Base-by-base conservation (phyloP, 1,284 basidiomycete species). In the Trichosporon sp. region DNA sequence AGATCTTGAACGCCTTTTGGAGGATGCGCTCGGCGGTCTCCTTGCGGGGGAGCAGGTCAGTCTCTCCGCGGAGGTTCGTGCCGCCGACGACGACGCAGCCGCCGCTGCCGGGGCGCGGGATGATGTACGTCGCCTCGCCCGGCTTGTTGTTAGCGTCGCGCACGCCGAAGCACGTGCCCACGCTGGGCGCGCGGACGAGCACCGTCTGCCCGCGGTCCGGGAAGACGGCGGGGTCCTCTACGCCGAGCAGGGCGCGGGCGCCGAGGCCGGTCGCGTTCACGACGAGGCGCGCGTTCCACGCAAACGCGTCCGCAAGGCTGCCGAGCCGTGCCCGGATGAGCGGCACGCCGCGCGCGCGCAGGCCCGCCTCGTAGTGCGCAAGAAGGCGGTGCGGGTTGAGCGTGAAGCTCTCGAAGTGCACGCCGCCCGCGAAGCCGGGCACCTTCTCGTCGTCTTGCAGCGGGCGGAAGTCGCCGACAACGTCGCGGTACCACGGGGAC, bases 141-240 rank as follows among this genome's bases (percentile, higher is more conserved):
- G 66, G 42, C 23, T 67, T 38, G 42, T 65, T 35, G 21, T 32
- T 65, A 0, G 27, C 27, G 67, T 73, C 72, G n/a, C 70, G 66
- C 31, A 71, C 70, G 47, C 72, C 72, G n/a, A 60, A 70, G 66
- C 68, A 71, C 4, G 67, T 70, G 38, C 71, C 71, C 12, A 80
- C 77, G 5, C 62, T 66, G 2, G 93, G 92, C 0, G 92, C 91
- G 66, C 87, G 83, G 13, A 93, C 85, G 29, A 93, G 83, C 9
- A 94, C 88, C 0, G 92, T 95, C 82, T 97, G 95, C 0, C 95
- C 95, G 53, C 92, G 87, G 65, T 94, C 87, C 0, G 94, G 93
- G 77, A 88, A 89, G 25, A 94, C 86, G 18, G 84, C 82, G 65
- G 85, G 84, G 77, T 93, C 91, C 73, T 92, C 88, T 2, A 95